Base-by-base conservation (phyloP, 768 basidiomycete genomes). In the Mycena alexandri region DNA sequence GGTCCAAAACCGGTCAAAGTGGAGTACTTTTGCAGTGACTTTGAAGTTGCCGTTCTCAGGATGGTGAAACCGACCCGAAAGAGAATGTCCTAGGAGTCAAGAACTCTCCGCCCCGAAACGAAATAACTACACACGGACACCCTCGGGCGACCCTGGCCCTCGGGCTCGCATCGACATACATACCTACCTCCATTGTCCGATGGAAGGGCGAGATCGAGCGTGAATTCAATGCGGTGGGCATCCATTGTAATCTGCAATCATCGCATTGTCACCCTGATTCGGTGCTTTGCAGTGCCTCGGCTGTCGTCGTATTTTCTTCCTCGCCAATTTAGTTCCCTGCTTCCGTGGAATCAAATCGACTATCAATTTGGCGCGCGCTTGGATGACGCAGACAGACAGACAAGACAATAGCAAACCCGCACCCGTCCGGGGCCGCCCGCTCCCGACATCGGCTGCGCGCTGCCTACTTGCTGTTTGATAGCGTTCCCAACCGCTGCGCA, bases 201-300 rank as follows among this genome's bases (percentile, higher is more conserved):
- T 38, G 11, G 38, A 38, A 38, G 10, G 38, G 3, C 29, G 29
- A 29, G 6, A 29, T 29, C 29, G 29, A 29, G 6, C 6, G 29
- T 29, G 29, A 29, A 29, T 29, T 50, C 10, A 57, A 63, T 22
- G 54, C 61, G 51, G 61, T 66, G 57, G 38, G 38, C 38, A 62
- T 70, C 69, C 69, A 70, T 71, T 71, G 57, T 44, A 44, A 71
- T 71, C 69, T 71, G 52, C 34, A 44, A 71, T 71, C 69, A 62
- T 52, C 53, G 10, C 29, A 63, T 63, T 68, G 67, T 62, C 44
- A 47, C n/a, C 64, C 51, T 61, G 33, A 62, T 61, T 61, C 25
- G 48, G 55, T 33, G 38, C 38, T 10, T 38, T 38, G 38, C 38
- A 38, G 38, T 38, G 38, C 38, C 38, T 14, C 38, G 38, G 38